phyloP scores from a whole-genome alignment of 805 yeast species.

The Starmerella stellata region DNA sequence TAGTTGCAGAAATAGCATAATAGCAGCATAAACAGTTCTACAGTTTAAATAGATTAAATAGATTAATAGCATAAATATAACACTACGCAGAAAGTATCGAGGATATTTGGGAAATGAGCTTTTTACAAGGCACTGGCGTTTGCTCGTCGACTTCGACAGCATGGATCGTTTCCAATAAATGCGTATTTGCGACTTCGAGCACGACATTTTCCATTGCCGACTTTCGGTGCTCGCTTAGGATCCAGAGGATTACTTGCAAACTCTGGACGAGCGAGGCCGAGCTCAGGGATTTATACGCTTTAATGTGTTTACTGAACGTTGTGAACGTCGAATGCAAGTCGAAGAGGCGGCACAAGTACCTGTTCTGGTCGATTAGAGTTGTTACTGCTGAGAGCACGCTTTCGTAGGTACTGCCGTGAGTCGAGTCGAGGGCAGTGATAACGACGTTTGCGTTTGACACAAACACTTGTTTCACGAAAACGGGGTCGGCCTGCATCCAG shows the following conservation, averaged over 20 bases:
- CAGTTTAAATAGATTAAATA: no score
- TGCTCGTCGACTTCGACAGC: slow-evolving; percentile 1
- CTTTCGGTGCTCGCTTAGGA: neutral
- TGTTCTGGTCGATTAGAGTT: slow-evolving; percentile 8
- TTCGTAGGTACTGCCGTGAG: slow-evolving; percentile 8
- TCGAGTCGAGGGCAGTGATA: slow-evolving; percentile 2
- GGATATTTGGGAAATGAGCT: slow-evolving; percentile 10
- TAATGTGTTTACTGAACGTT: slow-evolving; percentile 3
- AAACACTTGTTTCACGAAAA: slow-evolving; percentile 6
- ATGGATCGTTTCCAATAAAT: neutral
- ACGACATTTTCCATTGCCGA: no score
- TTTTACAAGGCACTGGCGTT: slow-evolving; percentile 8
- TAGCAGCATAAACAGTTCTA: no score
- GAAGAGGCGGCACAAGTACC: slow-evolving; percentile 5
- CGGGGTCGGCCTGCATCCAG: slow-evolving; percentile 21
- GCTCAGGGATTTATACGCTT: neutral
- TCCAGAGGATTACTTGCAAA: slow-evolving; percentile 9
- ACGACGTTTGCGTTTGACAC: slow-evolving; percentile 1
- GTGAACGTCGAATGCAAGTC: slow-evolving; percentile 4
- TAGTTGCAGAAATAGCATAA: no score
- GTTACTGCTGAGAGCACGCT: slow-evolving; percentile 9
- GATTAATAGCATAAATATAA: no score
- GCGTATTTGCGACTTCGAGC: neutral
- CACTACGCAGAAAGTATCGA: no score
- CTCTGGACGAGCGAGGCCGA: slow-evolving; percentile 11